Percentiles rank a stretch among this genome's conserved stretches.
Conservation (phyloP, 116 monocot species). For the Thalassia testudinum region DNA sequence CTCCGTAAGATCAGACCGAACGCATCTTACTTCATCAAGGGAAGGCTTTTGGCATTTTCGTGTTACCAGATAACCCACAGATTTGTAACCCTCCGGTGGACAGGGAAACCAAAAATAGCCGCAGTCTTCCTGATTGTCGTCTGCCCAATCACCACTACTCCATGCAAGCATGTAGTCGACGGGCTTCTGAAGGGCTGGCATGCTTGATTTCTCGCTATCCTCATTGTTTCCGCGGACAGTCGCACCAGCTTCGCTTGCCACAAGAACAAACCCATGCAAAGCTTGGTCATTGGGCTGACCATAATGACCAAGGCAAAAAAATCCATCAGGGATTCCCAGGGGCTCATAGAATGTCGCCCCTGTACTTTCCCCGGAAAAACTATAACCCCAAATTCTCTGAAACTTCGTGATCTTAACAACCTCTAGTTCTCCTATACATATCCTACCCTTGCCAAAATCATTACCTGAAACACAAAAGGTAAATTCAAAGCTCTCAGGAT, state of each 20-base stretch:
- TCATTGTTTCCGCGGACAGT: background rate
- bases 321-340: conserved; percentile 38
- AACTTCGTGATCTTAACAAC: conserved; percentile 42
- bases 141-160: conserved; percentile 29
- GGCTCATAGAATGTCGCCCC: conserved; percentile 64
- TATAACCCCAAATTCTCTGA: conserved; percentile 51
- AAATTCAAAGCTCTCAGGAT: background rate
- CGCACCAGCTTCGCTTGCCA: conserved; percentile 25
- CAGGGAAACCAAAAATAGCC: conserved; percentile 75
- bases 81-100: conserved; percentile 59
- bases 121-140: conserved; percentile 21
- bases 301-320: conserved; percentile 69
- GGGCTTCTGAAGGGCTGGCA: conserved; percentile 49
- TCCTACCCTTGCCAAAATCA: conserved; percentile 53
- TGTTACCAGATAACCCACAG: conserved; percentile 67
- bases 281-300: conserved; percentile 35
- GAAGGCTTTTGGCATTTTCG: conserved; percentile 45
- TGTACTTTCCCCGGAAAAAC: conserved; percentile 8
- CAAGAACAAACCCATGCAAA: conserved; percentile 62
- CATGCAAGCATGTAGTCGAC: conserved; percentile 70
- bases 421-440: conserved; percentile 73
- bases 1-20: conserved; percentile 69
- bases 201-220: background rate
- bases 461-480: conserved; percentile 23
- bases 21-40: conserved; percentile 67